Evolutionary conservation across 2,329 filamentous ascomycete genomes (phyloP).

Genomic region (Westerdykella aurantiaca): DNA sequence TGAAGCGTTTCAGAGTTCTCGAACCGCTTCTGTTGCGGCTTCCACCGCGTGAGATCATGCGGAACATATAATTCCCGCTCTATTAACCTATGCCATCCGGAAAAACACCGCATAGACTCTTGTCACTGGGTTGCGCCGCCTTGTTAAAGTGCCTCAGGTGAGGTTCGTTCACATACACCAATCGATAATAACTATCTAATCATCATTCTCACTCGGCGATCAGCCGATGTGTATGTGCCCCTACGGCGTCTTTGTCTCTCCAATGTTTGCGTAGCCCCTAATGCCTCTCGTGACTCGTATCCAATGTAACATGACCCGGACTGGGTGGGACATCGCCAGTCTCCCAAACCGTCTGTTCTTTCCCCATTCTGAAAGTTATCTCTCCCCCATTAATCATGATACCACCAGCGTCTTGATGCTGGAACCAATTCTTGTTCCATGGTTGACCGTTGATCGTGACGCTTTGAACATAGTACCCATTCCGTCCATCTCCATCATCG

Average conservation of each 20-base stretch:
- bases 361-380: slow-evolving; percentile 28
- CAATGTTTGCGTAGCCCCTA: too few relatives aligned
- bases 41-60: slow-evolving; percentile 2
- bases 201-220: too few relatives aligned
- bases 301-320: slow-evolving; percentile 22
- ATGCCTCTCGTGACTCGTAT: background rate
- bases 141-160: too few relatives aligned
- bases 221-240: too few relatives aligned
- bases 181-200: too few relatives aligned
- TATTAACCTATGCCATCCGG: too few relatives aligned
- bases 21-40: slow-evolving; percentile 5
- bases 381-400: slow-evolving; percentile 39
- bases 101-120: too few relatives aligned
- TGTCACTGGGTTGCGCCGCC: too few relatives aligned
- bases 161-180: too few relatives aligned
- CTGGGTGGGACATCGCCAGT: slow-evolving; percentile 29
- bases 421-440: slow-evolving; percentile 53
- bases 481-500: slow-evolving; percentile 38
- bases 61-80: background rate
- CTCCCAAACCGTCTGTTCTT: slow-evolving; percentile 26
- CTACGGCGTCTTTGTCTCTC: too few relatives aligned
- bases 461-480: slow-evolving; percentile 49
- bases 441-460: slow-evolving; percentile 49
- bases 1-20: slow-evolving; percentile 5
- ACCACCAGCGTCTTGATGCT: slow-evolving; percentile 43